phyloP scores from a whole-genome alignment of 2,329 filamentous ascomycete genomes.

The Epichloe uncinata region DNA sequence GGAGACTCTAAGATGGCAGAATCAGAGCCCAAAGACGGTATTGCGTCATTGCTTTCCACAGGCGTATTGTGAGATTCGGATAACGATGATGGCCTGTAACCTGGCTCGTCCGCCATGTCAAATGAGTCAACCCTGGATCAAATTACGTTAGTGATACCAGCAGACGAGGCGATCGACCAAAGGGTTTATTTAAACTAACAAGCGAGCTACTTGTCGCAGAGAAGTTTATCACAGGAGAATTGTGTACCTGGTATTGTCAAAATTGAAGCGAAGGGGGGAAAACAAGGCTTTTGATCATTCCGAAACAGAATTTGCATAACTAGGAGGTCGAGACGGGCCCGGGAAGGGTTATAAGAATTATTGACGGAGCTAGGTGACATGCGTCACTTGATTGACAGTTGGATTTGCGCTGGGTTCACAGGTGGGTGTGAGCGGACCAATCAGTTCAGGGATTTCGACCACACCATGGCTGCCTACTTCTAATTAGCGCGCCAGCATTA shows the following conservation, averaged over 20 bases:
- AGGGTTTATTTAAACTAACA: not conserved
- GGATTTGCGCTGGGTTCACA: too few species aligned
- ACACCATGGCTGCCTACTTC: too few species aligned
- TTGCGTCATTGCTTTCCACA: slow-evolving; percentile 27
- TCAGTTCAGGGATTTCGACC: too few species aligned
- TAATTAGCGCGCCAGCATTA: too few species aligned
- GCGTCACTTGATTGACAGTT: too few species aligned
- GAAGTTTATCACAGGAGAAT: too few species aligned
- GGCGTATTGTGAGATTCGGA: slow-evolving; percentile 24
- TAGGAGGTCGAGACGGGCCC: too few species aligned
- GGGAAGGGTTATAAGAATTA: too few species aligned
- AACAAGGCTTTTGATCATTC: not conserved
- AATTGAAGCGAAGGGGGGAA: not conserved
- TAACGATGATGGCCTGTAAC: not conserved
- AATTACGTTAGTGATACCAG: not conserved
- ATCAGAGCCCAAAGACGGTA: slow-evolving; percentile 29
- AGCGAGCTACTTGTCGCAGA: not conserved
- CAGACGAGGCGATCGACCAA: not conserved
- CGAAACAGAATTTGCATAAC: not conserved
- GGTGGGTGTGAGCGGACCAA: too few species aligned
- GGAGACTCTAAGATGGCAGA: slow-evolving; percentile 34
- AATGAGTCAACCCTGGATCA: not conserved
- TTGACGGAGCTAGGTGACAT: too few species aligned
- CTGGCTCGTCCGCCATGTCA: slow-evolving; percentile 2
- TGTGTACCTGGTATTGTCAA: not conserved